phyloP scores from a whole-genome alignment of 2,329 filamentous ascomycete genomes.

The Alternaria dauci region DNA sequence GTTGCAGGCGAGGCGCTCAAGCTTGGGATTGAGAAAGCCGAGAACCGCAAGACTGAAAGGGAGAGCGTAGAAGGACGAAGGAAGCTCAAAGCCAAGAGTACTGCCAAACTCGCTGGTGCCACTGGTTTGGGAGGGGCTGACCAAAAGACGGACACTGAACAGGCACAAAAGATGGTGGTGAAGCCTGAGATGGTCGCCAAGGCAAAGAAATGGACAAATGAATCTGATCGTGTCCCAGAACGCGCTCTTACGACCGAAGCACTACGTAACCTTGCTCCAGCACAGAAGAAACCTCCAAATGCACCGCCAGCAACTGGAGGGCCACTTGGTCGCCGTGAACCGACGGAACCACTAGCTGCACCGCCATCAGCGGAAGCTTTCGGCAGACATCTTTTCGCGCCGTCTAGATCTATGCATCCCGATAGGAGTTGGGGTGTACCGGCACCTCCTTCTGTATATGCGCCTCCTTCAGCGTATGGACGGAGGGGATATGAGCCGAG shows the following conservation, averaged over 20 bases:
- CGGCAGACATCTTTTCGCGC: neutral
- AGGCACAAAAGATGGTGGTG: neutral
- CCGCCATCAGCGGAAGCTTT: no score
- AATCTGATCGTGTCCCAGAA: neutral
- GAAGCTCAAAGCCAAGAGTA: neutral
- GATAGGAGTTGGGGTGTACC: neutral
- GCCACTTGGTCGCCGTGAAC: neutral
- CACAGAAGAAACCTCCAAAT: neutral
- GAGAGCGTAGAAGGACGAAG: neutral
- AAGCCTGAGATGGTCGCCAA: neutral
- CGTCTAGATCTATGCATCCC: neutral
- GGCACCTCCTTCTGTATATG: neutral
- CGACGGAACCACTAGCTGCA: neutral
- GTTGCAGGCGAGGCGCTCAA: slow-evolving; percentile 26
- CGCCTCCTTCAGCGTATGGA: neutral
- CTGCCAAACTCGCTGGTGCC: neutral
- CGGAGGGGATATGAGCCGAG: neutral
- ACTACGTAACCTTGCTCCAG: neutral
- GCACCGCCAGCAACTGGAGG: neutral
- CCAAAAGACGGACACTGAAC: neutral
- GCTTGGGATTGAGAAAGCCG: slow-evolving; percentile 31
- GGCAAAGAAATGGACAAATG: neutral
- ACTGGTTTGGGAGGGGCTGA: neutral
- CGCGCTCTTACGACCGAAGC: neutral
- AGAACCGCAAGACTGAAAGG: slow-evolving; percentile 4